Percentiles rank a stretch among this genome's conserved stretches.
Evolutionary conservation across 371 early-diverging fungal genomes (phyloP).

Genomic region (Lichtheimia corymbifera): DNA sequence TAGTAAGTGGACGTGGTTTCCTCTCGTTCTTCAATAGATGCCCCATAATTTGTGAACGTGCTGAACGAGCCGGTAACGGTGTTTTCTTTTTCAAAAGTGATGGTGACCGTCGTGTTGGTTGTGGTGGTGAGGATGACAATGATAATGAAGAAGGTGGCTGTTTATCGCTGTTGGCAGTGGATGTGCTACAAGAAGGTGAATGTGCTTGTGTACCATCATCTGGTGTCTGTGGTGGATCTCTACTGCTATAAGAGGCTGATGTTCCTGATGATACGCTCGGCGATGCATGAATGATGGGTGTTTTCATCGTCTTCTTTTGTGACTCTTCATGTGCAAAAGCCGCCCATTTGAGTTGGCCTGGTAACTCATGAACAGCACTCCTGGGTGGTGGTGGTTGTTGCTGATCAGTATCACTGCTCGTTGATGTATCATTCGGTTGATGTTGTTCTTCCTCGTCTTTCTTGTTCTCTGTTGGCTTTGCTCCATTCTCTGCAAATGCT

Average conservation of each 20-base stretch:
- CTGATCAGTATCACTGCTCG: no score
- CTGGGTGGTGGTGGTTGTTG: no score
- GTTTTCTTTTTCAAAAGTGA: background rate
- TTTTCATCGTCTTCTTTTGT: background rate
- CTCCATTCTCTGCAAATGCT: no score
- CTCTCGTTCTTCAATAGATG: background rate
- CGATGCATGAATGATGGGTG: background rate
- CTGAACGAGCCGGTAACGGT: background rate
- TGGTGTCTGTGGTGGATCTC: background rate
- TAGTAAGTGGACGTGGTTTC: no score
- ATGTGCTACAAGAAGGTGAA: background rate
- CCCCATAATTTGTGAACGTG: background rate
- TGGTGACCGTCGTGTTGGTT: background rate
- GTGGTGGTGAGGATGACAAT: background rate
- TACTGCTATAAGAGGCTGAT: no score
- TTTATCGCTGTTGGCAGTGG: background rate
- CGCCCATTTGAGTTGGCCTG: background rate
- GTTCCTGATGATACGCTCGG: background rate
- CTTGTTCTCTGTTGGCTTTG: no score
- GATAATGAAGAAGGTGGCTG: background rate
- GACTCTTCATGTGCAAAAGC: constrained; percentile 1
- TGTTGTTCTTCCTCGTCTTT: no score
- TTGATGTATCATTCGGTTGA: no score
- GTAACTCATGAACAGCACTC: no score
- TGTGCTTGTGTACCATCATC: background rate